Percentiles rank a stretch among this genome's conserved stretches.
phyloP scores from a whole-genome alignment of 495 filamentous ascomycete genomes.

The Jackrogersella multiformis region DNA sequence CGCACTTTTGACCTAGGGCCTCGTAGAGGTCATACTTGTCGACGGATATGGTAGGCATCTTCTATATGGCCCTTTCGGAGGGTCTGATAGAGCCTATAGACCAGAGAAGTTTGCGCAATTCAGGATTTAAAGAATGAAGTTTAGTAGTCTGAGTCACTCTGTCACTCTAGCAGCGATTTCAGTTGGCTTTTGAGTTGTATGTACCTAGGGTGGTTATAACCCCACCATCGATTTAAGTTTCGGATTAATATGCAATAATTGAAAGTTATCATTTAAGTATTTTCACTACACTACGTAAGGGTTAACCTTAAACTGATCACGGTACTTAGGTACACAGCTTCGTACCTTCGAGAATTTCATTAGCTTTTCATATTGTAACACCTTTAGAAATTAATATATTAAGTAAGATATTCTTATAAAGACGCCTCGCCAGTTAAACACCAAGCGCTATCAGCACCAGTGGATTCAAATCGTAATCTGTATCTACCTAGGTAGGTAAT shows the following conservation, averaged over 20 bases:
- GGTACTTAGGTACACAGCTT: background rate
- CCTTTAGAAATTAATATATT: no score
- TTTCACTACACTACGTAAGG: no score
- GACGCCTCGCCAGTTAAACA: no score
- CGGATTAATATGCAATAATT: constrained; percentile 25
- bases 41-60: constrained; percentile 92
- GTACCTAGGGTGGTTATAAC: no score
- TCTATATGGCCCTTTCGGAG: constrained; percentile 34
- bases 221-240: constrained; percentile 29
- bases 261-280: constrained; percentile 1
- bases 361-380: no score
- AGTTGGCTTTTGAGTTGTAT: no score
- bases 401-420: no score
- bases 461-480: background rate
- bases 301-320: no score
- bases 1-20: constrained; percentile 87
- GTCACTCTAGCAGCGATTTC: no score
- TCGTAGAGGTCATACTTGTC: constrained; percentile 96
- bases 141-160: constrained; percentile 30
- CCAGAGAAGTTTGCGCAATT: constrained; percentile 26
- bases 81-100: constrained; percentile 26
- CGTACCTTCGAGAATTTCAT: no score
- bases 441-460: no score
- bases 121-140: constrained; percentile 6
- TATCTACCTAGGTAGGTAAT: background rate